phyloP scores from a whole-genome alignment of 345 rosid species.

The Euphorbia peplus region DNA sequence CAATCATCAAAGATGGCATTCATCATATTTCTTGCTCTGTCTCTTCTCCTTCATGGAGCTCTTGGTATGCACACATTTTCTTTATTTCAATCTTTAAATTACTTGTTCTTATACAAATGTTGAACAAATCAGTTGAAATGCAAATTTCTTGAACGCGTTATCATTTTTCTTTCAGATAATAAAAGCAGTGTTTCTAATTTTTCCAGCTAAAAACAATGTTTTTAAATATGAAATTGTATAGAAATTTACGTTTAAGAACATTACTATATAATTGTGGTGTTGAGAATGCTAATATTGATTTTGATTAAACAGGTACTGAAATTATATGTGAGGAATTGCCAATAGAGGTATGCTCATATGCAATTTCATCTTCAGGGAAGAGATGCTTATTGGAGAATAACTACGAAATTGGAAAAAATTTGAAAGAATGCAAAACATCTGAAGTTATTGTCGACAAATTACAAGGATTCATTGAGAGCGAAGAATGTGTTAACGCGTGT shows the following conservation, averaged over 20 bases:
- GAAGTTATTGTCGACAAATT: constrained; percentile 20
- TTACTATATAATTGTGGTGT: too few relatives aligned
- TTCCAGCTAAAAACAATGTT: too few relatives aligned
- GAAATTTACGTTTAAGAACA: too few relatives aligned
- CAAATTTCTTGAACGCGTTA: too few relatives aligned
- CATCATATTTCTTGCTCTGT: constrained; percentile 21
- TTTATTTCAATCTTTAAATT: not conserved
- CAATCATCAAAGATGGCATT: constrained; percentile 17
- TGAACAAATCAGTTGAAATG: too few relatives aligned
- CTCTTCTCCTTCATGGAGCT: constrained; percentile 28
- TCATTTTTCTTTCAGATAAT: too few relatives aligned
- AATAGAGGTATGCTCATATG: constrained; percentile 20
- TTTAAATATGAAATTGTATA: too few relatives aligned
- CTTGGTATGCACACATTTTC: constrained; percentile 20
- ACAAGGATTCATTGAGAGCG: constrained; percentile 25
- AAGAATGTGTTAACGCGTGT: constrained; percentile 27
- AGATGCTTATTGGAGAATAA: constrained; percentile 35
- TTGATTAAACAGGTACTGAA: constrained; percentile 17
- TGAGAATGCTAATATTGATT: too few relatives aligned
- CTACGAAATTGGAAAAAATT: constrained; percentile 4
- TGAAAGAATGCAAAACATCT: constrained; percentile 34
- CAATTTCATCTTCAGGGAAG: constrained; percentile 29
- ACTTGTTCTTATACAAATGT: not conserved
- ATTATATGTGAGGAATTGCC: constrained; percentile 36
- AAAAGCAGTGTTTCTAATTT: too few relatives aligned